Evolutionary conservation across 495 filamentous ascomycete species (phyloP).

Genomic region (Aspergillus conjunctus): DNA sequence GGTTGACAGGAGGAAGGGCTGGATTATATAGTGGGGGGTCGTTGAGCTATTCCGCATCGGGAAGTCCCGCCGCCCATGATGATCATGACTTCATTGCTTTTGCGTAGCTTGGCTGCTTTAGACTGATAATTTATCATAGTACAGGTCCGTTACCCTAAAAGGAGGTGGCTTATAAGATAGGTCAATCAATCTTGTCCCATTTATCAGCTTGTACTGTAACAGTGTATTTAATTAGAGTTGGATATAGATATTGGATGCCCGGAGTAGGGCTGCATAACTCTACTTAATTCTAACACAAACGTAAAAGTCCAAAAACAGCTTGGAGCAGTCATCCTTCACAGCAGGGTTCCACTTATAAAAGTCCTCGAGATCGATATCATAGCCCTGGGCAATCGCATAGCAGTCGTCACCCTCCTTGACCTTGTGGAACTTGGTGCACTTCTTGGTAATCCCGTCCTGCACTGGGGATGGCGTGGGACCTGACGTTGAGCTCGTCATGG

Average conservation of each 20-base stretch:
- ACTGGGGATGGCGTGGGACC: neutral
- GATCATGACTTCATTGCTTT: no score
- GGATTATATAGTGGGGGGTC: neutral
- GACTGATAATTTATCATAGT: no score
- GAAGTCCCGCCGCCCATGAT: neutral
- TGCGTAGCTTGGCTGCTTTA: no score
- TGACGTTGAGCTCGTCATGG: neutral
- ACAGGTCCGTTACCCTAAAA: no score
- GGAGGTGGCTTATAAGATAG: no score
- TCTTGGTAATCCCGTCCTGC: neutral
- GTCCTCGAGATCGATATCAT: neutral
- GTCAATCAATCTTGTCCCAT: no score
- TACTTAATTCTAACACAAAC: neutral
- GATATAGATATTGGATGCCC: no score
- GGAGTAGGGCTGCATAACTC: no score
- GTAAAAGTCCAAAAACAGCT: neutral
- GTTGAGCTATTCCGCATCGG: neutral
- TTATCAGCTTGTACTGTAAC: no score
- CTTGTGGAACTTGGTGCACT: neutral
- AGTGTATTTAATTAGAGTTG: no score
- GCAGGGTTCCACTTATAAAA: neutral
- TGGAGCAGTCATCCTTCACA: neutral
- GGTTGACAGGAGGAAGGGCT: neutral
- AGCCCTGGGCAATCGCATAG: neutral
- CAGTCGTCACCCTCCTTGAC: neutral